Percentiles rank a stretch among this genome's conserved stretches.
Evolutionary conservation across 1,284 basidiomycete genomes (phyloP).

Genomic region (Trametes polyzona): DNA sequence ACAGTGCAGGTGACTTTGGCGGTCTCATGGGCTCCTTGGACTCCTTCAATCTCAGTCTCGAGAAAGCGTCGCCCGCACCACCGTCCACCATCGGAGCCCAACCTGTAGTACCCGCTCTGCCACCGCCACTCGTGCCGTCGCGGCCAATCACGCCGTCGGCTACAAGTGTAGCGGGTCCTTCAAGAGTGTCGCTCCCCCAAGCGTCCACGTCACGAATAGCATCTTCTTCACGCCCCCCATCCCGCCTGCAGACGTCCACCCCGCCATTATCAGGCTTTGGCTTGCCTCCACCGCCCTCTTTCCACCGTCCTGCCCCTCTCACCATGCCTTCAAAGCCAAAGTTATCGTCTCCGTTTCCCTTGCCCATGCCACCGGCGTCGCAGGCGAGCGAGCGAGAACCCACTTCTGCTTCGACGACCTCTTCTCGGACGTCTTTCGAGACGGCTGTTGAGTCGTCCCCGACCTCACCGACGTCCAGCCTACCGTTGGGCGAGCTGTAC

Average conservation of each 20-base stretch:
- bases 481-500: slow-evolving; percentile 20
- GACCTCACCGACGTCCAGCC: slow-evolving; percentile 14
- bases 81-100: slow-evolving; percentile 1
- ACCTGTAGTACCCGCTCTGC: slow-evolving; percentile 9
- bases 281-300: slow-evolving; percentile 25
- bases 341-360: slow-evolving; percentile 19
- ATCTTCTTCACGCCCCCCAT: slow-evolving; percentile 17
- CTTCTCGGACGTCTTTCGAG: slow-evolving; percentile 18
- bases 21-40: slow-evolving; percentile 5
- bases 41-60: background rate
- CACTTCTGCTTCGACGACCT: slow-evolving; percentile 22
- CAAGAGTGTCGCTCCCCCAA: background rate
- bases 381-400: slow-evolving; percentile 39
- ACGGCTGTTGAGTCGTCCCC: slow-evolving; percentile 19
- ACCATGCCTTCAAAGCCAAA: slow-evolving; percentile 9
- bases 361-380: slow-evolving; percentile 44
- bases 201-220: background rate
- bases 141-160: slow-evolving; percentile 18
- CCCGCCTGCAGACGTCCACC: slow-evolving; percentile 15
- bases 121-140: slow-evolving; percentile 32
- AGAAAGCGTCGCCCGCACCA: background rate
- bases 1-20: no score
- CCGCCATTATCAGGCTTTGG: slow-evolving; percentile 17
- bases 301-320: slow-evolving; percentile 7
- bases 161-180: slow-evolving; percentile 8